Evolutionary conservation across 345 rosid genomes (phyloP), one percentile per base, ranked within the genome.

Genomic region (Gossypium herbaceum): DNA sequence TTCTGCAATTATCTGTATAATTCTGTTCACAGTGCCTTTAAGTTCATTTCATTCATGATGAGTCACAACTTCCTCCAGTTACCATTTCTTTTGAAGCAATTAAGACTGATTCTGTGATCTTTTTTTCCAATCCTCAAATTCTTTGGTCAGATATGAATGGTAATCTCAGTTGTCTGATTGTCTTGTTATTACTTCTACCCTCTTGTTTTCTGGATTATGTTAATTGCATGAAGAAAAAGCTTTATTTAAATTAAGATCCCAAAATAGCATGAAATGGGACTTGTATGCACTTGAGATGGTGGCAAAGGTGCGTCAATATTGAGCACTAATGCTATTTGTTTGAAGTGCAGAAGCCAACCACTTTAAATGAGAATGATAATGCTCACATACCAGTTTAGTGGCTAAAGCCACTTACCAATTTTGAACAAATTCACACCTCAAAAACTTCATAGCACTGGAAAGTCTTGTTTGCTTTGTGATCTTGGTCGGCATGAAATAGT

Each of bases 41-140:
- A 29, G 17, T 61, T 61, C 45, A 29, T 61, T 61, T 61, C 10
- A 22, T 67, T 66, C 52, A 66, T 45, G 70, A 43, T 65, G 29
- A 44, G 51, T 44, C 34, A 12, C 69, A 66, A 66, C 27, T 66
- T 11, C 54, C 15, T 65, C 27, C 15, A 43, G 10, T 43, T 64
- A 64, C 16, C 69, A 51, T n/a, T 65, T 65, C 22, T 39, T n/a
- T 39, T 63, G 22, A 63, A 63, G 68, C 7, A 63, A 65, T 65
- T 24, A 66, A 66, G 54, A 12, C 22, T 8, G 5, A 13, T 20
- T 20, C 20, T 19, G n/a, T 44, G 29, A 44, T 12, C 15, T 45
- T 20, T 45, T 44, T 66, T 20, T 44, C 52, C 15, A 44, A 44
- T 66, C 19, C 16, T 64, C 25, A n/a, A 41, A 17, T 64, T 66